These are phyloP conservation scores for Boletellus ananiceps DNA, from an alignment of 768 basidiomycete genomes.

Conservation along the genomic window DNA sequence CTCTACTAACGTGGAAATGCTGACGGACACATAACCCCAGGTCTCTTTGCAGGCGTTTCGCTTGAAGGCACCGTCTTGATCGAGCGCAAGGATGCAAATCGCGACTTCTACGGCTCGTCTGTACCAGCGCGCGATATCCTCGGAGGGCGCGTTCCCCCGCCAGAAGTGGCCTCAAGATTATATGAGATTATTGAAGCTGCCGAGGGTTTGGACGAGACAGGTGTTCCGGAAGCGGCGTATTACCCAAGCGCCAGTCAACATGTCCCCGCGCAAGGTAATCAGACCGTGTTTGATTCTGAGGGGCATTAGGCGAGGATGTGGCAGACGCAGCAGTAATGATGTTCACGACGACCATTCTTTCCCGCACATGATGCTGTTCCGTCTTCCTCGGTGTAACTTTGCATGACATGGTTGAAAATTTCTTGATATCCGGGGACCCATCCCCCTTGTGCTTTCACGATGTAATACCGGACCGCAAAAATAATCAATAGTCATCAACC, in stretches of 20 bases:
- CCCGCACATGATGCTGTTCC: background rate
- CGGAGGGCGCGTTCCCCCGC: constrained; percentile 91
- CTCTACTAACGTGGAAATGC: background rate
- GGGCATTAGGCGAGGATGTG: constrained; percentile 22
- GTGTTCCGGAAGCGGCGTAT: constrained; percentile 74
- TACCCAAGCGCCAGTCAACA: constrained; percentile 69
- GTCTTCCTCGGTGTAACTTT: background rate
- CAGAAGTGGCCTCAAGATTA: constrained; percentile 85
- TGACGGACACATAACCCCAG: constrained; percentile 34
- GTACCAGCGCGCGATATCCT: constrained; percentile 90
- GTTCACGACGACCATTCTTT: background rate
- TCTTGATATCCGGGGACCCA: constrained; percentile 13
- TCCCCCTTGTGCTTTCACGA: background rate
- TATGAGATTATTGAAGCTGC: constrained; percentile 98
- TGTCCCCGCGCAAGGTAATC: constrained; percentile 41
- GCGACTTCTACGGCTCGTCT: constrained; percentile 91
- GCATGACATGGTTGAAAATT: background rate
- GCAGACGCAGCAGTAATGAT: background rate
- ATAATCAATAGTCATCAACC: background rate
- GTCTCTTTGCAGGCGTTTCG: constrained; percentile 91
- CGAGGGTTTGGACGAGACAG: constrained; percentile 85
- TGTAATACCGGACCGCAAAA: background rate
- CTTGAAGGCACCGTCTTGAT: constrained; percentile 93
- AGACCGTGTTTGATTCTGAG: constrained; percentile 77
- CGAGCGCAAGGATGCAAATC: constrained; percentile 94